Base-by-base conservation (phyloP, 2,329 filamentous ascomycete species). In the Talaromyces sp. region DNA sequence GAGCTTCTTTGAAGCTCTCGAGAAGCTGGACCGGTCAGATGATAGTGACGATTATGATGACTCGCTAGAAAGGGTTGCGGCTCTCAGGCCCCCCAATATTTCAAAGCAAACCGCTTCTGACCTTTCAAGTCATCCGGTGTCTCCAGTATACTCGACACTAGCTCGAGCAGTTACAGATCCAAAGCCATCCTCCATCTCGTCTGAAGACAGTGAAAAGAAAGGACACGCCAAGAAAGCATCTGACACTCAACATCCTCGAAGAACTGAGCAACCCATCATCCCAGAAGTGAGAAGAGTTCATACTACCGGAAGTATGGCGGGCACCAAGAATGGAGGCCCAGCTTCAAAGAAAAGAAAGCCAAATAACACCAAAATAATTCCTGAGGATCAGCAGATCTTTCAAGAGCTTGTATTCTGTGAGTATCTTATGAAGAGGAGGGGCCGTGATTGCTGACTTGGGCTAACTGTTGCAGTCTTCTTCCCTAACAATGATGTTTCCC, bases 401-500 rank as follows among this genome's bases (percentile, higher is more conserved):
- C 79, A 75, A 40, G 80, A 74, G 0, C 70, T 89, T n/a, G 69
- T 74, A 0, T 87, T 91, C 58, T 89, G 75, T 78, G 47, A 52
- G 75, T 66, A 20, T 19, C 13, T 2, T 22, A 17, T 3, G 14
- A 11, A 35, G 8, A 13, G n/a, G n/a, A 32, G 4, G 2, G 8
- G 20, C 4, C n/a, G 7, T 20, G 13, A 16, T 17, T 20, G 9
- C 6, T 22, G 14, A 17, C 8, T 49, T 43, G 10, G 42, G 40
- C 56, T 60, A 14, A 61, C 24, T 19, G 9, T 47, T 16, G 29
- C 13, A 80, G 78, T 85, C 72, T 96, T 94, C 68, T 84, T 96
- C 5, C 93, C 91, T 0, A 89, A 94, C 60, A 84, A 91, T 58
- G 87, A 93, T 57, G 81, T 88, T 42, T 83, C 86, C 29, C 81